Base-by-base conservation (phyloP, 768 basidiomycete species). In the Macrolepiota dolichaula region DNA sequence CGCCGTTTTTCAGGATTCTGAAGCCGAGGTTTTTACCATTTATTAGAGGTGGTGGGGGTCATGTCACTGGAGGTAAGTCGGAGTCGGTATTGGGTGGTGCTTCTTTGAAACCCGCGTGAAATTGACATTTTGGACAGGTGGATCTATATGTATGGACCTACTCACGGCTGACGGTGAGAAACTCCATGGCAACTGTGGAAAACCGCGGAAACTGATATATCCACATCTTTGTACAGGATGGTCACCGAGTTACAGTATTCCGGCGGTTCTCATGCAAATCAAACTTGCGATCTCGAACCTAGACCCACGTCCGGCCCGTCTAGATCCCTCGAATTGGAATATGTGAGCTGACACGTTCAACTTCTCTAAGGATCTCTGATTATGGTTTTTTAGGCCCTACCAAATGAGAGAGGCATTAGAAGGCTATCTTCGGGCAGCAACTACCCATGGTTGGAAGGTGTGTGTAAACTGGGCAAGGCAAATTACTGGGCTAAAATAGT, bases 1-100 rank as follows among this genome's bases (percentile, higher is more conserved):
- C 89, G 0, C 90, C 91, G 0, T 91, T 88, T 75, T 89, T 91
- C 73, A 81, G 89, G 59, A 85, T 91, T 35, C 79, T 92, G 24
- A 85, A 85, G 25, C 90, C 90, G 0, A 81, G 89, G 25, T 88
- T 91, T 72, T 69, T 88, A 37, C 86, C 87, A 0, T 91, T 91
- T 68, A 79, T 82, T 38, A 79, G 85, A 55, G 89, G 88, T 17
- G 89, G 88, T 2, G 88, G 88, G 7, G 88, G 87, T 0, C 85
- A 88, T 71, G 75, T 90, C 44, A 88, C 87, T 19, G 81, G 79
- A 65, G 87, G 85, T 81, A 4, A 44, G 51, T 37, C 29, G 29
- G 29, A 32, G 7, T 29, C 19, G 3, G 15, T 15, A 9, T 17
- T 22, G 6, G 9, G n/a, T 10, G 50, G 19, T 35, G 13, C 24